Evolutionary conservation across 139 green algal species (phyloP), one percentile per base, ranked within the genome.

Genomic region (Chlamydomonas applanata): DNA sequence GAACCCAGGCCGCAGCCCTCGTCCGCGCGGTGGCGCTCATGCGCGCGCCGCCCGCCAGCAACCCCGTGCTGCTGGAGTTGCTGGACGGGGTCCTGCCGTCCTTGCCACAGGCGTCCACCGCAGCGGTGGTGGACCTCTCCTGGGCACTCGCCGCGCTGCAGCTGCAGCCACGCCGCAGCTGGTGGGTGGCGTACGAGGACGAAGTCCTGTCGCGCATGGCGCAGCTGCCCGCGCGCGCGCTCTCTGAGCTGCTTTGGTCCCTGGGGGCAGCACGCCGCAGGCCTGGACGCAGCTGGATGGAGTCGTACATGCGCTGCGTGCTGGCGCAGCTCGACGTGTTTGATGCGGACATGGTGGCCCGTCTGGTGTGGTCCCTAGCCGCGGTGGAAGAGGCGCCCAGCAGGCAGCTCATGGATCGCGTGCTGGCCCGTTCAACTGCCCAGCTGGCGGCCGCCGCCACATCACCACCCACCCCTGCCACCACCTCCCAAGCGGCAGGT

Each of bases 161-260:
- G 59, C 59, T 30, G n/a, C 24, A 35, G 24, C 59, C 59, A 30
- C 59, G n/a, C 3, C 25, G n/a, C 17, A 25, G 24, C n/a, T 66
- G 59, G 59, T 66, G 59, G 59, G 59, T 25, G 11, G 59, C n/a
- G 24, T 66, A 66, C 25, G 59, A 66, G 25, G n/a, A 22, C n/a
- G n/a, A 66, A 3, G 30, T 66, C n/a, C 22, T 7, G 4, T 4
- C n/a, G n/a, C 59, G 59, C 24, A 29, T 66, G 59, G 59, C 24
- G 4, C n/a, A 66, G 59, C 59, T 66, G n/a, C 59, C 59, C 11
- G n/a, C 59, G 3, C 59, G n/a, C 11, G 59, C 59, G 3, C 59
- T 66, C 11, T 29, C 59, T 22, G 59, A 66, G 59, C 59, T 66
- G 59, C 59, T 66, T 4, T 66, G 59, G 59, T 66, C 59, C 3